Evolutionary conservation across 305 asterid genomes (phyloP).

Genomic region (Fraxinus xanthoxyloides): DNA sequence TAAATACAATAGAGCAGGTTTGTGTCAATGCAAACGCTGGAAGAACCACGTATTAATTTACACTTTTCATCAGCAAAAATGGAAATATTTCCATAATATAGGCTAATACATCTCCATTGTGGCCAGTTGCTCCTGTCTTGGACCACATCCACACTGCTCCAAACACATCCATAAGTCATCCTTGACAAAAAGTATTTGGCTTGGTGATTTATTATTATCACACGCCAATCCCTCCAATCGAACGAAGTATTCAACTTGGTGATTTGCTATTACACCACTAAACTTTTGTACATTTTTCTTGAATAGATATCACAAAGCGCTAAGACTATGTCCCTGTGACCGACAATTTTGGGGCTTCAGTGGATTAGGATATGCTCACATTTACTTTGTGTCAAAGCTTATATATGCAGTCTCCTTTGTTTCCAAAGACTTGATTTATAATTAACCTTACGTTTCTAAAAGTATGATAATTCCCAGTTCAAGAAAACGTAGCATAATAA

Average conservation of each 20-base stretch:
- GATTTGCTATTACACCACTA: background rate
- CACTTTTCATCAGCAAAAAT: background rate
- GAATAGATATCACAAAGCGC: background rate
- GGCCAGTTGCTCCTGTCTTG: background rate
- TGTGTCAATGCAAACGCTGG: background rate
- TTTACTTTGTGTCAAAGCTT: background rate
- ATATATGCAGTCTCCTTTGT: background rate
- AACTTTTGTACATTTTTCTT: background rate
- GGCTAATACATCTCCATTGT: background rate
- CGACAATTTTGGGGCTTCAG: background rate
- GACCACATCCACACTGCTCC: background rate
- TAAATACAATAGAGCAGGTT: background rate
- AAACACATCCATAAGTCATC: background rate
- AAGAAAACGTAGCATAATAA: background rate
- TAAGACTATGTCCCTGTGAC: background rate
- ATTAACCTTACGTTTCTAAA: background rate
- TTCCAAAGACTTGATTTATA: background rate
- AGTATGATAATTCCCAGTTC: constrained; percentile 10
- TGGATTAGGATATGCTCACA: background rate
- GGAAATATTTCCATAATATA: background rate
- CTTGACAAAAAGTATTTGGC: background rate
- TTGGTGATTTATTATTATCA: background rate
- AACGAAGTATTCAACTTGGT: background rate
- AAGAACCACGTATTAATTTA: background rate
- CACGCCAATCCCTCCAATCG: background rate